Percentiles rank a stretch among this genome's conserved stretches.
Conservation (phyloP, 2,329 filamentous ascomycete species). For the Fusarium globosum region DNA sequence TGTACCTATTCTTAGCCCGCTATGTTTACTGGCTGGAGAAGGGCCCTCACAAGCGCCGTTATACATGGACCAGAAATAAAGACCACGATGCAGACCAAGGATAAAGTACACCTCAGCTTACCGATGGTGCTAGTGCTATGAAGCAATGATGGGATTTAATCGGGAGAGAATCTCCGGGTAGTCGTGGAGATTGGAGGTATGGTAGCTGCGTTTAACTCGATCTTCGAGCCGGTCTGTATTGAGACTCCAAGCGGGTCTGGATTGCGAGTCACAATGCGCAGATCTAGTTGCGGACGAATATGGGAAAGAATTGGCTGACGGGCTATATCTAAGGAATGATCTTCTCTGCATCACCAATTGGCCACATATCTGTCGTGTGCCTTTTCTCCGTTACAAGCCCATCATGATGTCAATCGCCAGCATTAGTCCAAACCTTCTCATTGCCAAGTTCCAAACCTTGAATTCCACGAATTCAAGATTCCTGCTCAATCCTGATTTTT, state of each 20-base stretch:
- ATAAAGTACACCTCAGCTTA: neutral
- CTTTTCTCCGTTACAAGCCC: neutral
- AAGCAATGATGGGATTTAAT: fast-evolving
- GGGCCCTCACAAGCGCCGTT: fast-evolving
- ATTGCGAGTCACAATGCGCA: neutral
- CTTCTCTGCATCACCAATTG: neutral
- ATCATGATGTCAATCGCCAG: conserved; percentile 12
- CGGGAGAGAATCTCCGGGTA: neutral
- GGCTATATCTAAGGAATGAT: neutral
- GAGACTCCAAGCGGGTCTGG: too few relatives aligned
- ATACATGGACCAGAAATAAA: neutral
- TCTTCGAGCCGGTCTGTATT: too few relatives aligned
- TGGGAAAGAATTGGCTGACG: neutral
- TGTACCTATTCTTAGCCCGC: neutral
- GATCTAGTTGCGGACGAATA: too few relatives aligned
- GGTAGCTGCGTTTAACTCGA: fast-evolving
- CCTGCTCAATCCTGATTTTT: conserved; percentile 16
- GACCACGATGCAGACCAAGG: neutral
- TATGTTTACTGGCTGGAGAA: neutral
- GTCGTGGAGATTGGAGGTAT: neutral
- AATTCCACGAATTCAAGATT: neutral
- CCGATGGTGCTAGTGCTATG: neutral
- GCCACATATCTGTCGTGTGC: neutral
- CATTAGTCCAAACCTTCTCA: neutral
- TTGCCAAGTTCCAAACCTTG: neutral